phyloP scores from a whole-genome alignment of 768 basidiomycete genomes.

The Termitomyces sp. region DNA sequence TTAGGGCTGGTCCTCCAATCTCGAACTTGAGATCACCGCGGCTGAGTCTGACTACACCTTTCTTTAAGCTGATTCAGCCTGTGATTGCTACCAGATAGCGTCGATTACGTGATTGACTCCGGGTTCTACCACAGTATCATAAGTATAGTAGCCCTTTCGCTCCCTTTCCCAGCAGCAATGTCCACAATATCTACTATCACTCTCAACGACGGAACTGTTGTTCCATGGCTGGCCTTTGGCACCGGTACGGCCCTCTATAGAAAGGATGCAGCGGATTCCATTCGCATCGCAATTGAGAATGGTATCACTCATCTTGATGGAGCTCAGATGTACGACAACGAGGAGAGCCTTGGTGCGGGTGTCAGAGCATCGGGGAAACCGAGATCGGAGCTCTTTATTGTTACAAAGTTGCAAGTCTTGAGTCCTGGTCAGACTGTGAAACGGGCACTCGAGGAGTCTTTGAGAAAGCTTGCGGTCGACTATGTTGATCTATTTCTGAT shows the following conservation, averaged over 20 bases:
- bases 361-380: slow-evolving; percentile 44
- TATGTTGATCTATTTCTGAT: slow-evolving; percentile 63
- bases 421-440: slow-evolving; percentile 39
- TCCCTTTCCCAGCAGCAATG: slow-evolving; percentile 1
- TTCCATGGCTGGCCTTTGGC: slow-evolving; percentile 59
- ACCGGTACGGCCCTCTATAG: slow-evolving; percentile 49
- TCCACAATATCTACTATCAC: slow-evolving; percentile 23
- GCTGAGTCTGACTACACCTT: too few relatives aligned
- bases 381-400: slow-evolving; percentile 53
- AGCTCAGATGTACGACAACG: slow-evolving; percentile 57
- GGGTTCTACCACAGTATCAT: too few relatives aligned
- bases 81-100: too few relatives aligned
- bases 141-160: background rate
- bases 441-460: slow-evolving; percentile 42
- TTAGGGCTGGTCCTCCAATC: slow-evolving; percentile 34
- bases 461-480: slow-evolving; percentile 45
- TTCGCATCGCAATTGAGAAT: slow-evolving; percentile 44
- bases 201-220: slow-evolving; percentile 48
- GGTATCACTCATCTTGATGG: slow-evolving; percentile 60
- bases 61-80: too few relatives aligned
- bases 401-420: slow-evolving; percentile 49
- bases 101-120: too few relatives aligned
- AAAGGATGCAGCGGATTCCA: slow-evolving; percentile 35
- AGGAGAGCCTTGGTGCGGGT: slow-evolving; percentile 44
- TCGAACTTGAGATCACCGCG: too few relatives aligned